These are phyloP conservation scores for Aegle marmelos DNA, from an alignment of 345 rosid genomes.

Conservation along the genomic window DNA sequence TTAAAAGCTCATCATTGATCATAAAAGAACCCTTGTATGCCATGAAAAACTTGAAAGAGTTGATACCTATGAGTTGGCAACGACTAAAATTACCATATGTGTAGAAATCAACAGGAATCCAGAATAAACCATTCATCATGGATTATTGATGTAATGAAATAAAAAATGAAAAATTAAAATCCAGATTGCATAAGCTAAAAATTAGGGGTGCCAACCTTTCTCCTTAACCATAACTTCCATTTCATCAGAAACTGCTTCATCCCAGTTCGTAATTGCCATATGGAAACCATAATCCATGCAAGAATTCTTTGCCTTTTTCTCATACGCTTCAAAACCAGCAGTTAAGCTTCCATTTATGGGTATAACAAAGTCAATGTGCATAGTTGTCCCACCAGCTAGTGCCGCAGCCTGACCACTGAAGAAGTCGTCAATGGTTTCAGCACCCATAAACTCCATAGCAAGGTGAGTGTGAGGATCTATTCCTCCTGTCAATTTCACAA, in stretches of 20 bases:
- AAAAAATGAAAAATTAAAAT: conserved; percentile 1
- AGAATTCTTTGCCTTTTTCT: conserved; percentile 61
- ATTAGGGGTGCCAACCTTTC: conserved; percentile 48
- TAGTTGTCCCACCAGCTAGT: conserved; percentile 96
- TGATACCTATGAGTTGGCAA: conserved; percentile 57
- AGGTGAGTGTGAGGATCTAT: conserved; percentile 97
- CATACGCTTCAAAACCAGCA: conserved; percentile 73
- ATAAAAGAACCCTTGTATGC: conserved; percentile 88
- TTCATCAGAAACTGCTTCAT: conserved; percentile 71
- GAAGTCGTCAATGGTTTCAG: conserved; percentile 79
- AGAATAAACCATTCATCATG: not conserved
- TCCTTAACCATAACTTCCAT: conserved; percentile 90
- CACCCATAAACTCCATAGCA: conserved; percentile 73
- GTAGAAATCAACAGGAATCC: not conserved
- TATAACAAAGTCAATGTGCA: conserved; percentile 92
- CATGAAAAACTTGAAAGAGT: conserved; percentile 96
- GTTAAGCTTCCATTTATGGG: conserved; percentile 76
- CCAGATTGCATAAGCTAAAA: not conserved
- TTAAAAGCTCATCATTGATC: conserved; percentile 80
- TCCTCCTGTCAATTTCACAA: conserved; percentile 55
- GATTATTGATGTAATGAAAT: not conserved
- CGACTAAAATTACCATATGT: not conserved
- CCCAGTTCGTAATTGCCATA: conserved; percentile 94
- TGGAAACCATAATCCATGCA: conserved; percentile 99
- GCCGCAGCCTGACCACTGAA: conserved; percentile 99